Base-by-base conservation (phyloP, 768 basidiomycete species). In the Russula sp. region DNA sequence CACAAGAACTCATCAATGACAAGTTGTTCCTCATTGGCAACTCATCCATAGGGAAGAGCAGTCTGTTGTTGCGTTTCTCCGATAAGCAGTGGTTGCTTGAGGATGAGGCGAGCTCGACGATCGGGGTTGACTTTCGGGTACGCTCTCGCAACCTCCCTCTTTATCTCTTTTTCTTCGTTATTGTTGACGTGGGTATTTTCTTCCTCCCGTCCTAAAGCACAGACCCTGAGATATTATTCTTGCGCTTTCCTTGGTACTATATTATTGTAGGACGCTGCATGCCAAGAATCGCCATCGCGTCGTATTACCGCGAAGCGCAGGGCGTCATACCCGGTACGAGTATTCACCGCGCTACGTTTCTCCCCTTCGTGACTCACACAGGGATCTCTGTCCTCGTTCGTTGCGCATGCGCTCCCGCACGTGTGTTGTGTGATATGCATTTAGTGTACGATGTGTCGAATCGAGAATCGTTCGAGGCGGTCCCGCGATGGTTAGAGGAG, bases 371-470 rank as follows among this genome's bases (percentile, higher is more conserved):
- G 10, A 10, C 14, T 11, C 10, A 48, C 22, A 2, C n/a, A 30
- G 9, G 7, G 3, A 46, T 9, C 44, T n/a, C n/a, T 22, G 16
- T 24, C 34, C 16, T 8, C 26, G 30, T 24, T 9, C 16, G 28
- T 5, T 30, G 28, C 5, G 28, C 28, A 30, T 30, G 5, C 28
- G 5, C 28, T 30, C 28, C 28, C 24, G 53, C 57, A 42, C 28
- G 34, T 14, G 48, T n/a, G n/a, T 13, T 16, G 48, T n/a, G n/a
- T 13, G 20, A 7, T 20, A 48, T 22, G 20, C 20, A 44, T 30
- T 32, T 22, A 94, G 96, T 98, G 4, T 99, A 98, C 75, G 97
- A 98, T 75, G 92, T 98, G 42, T 84, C 95, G 8, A 94, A 88
- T 69, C 83, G 94, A 36, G 90, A 92, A 74, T 92, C 94, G 0